Percentiles rank a stretch among this genome's conserved stretches.
phyloP scores from a whole-genome alignment of 2,329 filamentous ascomycete species.

The Diaporthe australafricana region DNA sequence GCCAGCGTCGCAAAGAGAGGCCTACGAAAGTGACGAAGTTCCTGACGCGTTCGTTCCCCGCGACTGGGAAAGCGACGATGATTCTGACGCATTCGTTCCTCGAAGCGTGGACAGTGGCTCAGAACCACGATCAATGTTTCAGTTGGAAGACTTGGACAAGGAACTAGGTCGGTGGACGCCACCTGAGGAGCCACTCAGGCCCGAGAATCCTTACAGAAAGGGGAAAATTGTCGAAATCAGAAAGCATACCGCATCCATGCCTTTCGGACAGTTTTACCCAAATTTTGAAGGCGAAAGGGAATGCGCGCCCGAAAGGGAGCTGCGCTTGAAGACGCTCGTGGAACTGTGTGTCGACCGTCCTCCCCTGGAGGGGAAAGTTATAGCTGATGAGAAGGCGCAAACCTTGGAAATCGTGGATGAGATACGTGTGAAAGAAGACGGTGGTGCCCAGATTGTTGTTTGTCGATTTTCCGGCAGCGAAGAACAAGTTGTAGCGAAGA shows the following conservation, averaged over 20 bases:
- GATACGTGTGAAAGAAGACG: background rate
- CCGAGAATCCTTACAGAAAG: background rate
- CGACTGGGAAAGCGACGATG: background rate
- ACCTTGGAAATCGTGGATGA: background rate
- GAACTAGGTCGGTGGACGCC: background rate
- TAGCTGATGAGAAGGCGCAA: background rate
- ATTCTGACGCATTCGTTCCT: background rate
- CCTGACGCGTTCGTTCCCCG: background rate
- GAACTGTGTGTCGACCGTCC: background rate
- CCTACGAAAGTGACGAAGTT: background rate
- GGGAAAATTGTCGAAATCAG: background rate
- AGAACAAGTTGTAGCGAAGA: background rate
- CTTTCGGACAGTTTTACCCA: background rate
- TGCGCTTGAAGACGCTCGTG: background rate
- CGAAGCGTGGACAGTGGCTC: background rate
- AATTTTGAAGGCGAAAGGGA: background rate
- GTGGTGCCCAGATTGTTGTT: constrained; percentile 7
- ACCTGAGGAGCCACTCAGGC: background rate
- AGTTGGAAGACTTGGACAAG: background rate
- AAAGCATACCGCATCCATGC: background rate
- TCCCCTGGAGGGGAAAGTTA: background rate
- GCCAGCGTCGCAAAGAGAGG: no score
- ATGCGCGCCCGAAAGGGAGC: background rate
- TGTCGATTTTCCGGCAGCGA: background rate
- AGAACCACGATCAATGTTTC: background rate